Base-by-base conservation (phyloP, 306 rosid species). In the Argentina anserina region DNA sequence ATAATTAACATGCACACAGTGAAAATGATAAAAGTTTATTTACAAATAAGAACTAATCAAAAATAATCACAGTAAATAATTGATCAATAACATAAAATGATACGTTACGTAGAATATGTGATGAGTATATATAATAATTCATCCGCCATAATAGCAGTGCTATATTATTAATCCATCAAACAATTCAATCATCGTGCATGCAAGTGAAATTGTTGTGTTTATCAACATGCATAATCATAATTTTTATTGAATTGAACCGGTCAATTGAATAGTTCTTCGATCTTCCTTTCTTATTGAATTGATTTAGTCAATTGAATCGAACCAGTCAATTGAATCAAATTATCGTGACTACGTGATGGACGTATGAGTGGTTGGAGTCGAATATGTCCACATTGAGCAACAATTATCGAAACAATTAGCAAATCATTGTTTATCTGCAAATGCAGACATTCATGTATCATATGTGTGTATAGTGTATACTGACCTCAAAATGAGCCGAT, bases 401-500 rank as follows among this genome's bases (percentile, higher is more conserved):
- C 4, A 52, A 53, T 28, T 15, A 55, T 55, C 6, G 36, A 26
- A 18, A 31, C 60, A 23, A 13, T 23, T 3, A 9, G 33, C 15
- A 9, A 21, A 21, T 23, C 7, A 10, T 23, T 25, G 62, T 26
- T 12, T 26, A 25, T 15, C 5, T 13, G 62, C 62, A 12, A 26
- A 58, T 29, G 40, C 65, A 6, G 15, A 31, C 11, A 60, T 31
- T 1, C 39, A 59, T 6, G 37, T 0, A 12, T 58, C 20, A 26
- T 25, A 2, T 26, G 5, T 52, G 0, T 25, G n/a, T n/a, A n/a
- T n/a, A 12, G 5, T 52, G 5, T 4, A 10, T 29, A 29, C 23
- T 81, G 84, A 93, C 98, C 96, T 89, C 65, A 89, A 21, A 56
- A 91, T 83, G n/a, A 93, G 90, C 28, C 89, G 87, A 21, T 86